Conservation (phyloP, 2,329 filamentous ascomycete species). For the Diaporthe helianthi region DNA sequence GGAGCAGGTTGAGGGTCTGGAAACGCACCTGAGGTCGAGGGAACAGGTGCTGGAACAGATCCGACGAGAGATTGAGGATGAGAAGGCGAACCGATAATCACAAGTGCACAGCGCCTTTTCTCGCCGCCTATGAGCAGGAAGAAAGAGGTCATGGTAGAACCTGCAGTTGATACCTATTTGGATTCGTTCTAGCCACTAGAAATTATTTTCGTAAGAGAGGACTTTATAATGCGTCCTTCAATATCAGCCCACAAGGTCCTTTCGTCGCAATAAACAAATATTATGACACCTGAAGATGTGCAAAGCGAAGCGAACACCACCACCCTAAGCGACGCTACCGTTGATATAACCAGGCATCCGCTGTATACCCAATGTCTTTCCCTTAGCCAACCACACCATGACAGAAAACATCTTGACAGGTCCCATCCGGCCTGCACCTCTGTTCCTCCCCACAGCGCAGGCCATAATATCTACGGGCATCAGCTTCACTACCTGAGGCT, state of each 20-base stretch:
- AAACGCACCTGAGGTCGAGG: conserved; percentile 79
- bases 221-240: neutral
- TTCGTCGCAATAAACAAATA: neutral
- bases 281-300: neutral
- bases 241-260: neutral
- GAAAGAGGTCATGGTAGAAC: conserved; percentile 6
- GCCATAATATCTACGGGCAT: conserved; percentile 57
- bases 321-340: conserved; percentile 54
- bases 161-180: conserved; percentile 3
- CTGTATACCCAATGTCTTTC: conserved; percentile 56
- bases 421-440: conserved; percentile 57
- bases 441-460: conserved; percentile 56
- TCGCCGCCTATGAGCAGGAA: neutral
- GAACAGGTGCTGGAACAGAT: conserved; percentile 79
- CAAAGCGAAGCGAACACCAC: neutral
- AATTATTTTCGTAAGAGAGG: conserved; percentile 3
- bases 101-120: too few relatives aligned
- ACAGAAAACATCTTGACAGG: conserved; percentile 57
- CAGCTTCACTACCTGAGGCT: conserved; percentile 52
- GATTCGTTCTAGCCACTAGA: neutral
- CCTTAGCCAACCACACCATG: conserved; percentile 59
- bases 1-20: conserved; percentile 92
- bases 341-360: conserved; percentile 54
- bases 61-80: conserved; percentile 83
- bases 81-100: conserved; percentile 66